These are phyloP conservation scores for Verticillium isaacii DNA, from an alignment of 2,329 filamentous ascomycete species.

Conservation along the genomic window DNA sequence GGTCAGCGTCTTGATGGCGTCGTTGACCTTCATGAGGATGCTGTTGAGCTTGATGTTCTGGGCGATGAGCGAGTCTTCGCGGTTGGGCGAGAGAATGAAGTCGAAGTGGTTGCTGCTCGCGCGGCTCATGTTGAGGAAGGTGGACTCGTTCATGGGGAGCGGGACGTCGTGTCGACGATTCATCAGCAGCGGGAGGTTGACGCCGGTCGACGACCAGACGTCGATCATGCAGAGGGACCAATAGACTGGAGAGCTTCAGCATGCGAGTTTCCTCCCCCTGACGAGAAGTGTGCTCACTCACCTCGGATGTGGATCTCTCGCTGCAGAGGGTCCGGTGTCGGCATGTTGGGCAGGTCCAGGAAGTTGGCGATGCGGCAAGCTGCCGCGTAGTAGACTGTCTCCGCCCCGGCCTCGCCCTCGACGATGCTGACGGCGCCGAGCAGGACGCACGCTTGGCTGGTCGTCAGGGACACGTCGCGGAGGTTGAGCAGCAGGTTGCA, in stretches of 20 bases:
- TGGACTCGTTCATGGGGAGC: constrained; percentile 29
- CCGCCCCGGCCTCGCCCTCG: constrained; percentile 27
- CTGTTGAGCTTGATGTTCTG: constrained; percentile 21
- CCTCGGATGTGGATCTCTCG: constrained; percentile 28
- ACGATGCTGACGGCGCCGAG: constrained; percentile 26
- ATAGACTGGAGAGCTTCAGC: constrained; percentile 9
- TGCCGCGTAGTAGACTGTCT: constrained; percentile 31
- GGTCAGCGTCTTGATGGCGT: constrained; percentile 18
- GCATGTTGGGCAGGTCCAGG: constrained; percentile 27
- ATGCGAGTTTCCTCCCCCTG: too few species aligned
- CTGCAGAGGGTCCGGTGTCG: constrained; percentile 20
- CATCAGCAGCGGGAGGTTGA: constrained; percentile 16
- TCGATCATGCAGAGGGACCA: constrained; percentile 18
- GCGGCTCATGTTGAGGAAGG: constrained; percentile 21
- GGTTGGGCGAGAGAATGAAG: constrained; percentile 13
- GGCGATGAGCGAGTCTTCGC: constrained; percentile 13
- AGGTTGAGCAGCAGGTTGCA: constrained; percentile 23
- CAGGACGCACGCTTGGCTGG: constrained; percentile 33
- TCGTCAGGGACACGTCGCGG: constrained; percentile 27
- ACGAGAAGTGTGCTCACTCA: background rate
- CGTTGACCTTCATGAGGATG: constrained; percentile 33
- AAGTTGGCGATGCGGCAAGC: constrained; percentile 29
- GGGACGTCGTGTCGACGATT: constrained; percentile 18
- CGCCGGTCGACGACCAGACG: constrained; percentile 17
- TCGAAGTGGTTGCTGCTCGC: constrained; percentile 14